A percentile compares a stretch with the other conserved stretches of the same genome.
Conservation (phyloP, 768 basidiomycete genomes). For the Naematelia aurantialba region DNA sequence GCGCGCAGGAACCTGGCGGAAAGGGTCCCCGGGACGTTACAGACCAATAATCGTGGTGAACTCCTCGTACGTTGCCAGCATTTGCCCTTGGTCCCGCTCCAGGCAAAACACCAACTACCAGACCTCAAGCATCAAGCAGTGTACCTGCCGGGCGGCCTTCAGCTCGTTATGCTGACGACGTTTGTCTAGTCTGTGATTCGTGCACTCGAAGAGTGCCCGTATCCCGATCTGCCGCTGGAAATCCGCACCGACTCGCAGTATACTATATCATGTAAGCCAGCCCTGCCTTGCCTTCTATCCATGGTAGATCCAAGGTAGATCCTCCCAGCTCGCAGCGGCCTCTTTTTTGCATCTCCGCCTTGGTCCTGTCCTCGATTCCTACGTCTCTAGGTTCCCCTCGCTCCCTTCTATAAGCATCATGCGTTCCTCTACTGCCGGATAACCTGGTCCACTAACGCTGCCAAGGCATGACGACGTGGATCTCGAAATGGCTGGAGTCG, state of each 20-base stretch:
- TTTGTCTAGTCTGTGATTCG: slow-evolving; percentile 70
- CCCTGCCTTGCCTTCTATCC: background rate
- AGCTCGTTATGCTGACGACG: background rate
- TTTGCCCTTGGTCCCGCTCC: too few species aligned
- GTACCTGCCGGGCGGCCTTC: too few species aligned
- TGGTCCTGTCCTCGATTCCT: background rate
- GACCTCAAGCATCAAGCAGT: too few species aligned
- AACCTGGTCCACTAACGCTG: background rate
- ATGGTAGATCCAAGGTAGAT: background rate
- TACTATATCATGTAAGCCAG: slow-evolving; percentile 65
- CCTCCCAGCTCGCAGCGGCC: background rate
- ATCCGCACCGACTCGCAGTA: slow-evolving; percentile 86
- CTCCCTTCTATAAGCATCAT: background rate
- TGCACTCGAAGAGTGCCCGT: slow-evolving; percentile 68
- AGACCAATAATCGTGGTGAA: slow-evolving; percentile 64
- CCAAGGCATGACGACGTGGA: slow-evolving; percentile 67
- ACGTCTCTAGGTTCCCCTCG: background rate
- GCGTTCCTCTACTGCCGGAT: too few species aligned
- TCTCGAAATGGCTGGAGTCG: slow-evolving; percentile 62
- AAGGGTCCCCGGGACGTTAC: slow-evolving; percentile 48
- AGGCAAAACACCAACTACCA: too few species aligned
- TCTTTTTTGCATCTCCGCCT: too few species aligned
- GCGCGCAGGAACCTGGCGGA: slow-evolving; percentile 71
- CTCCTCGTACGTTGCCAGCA: slow-evolving; percentile 73
- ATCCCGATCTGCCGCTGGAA: slow-evolving; percentile 57